Percentiles rank a stretch among this genome's conserved stretches.
Conservation (phyloP, 768 basidiomycete species). For the Lenzites betulinus region DNA sequence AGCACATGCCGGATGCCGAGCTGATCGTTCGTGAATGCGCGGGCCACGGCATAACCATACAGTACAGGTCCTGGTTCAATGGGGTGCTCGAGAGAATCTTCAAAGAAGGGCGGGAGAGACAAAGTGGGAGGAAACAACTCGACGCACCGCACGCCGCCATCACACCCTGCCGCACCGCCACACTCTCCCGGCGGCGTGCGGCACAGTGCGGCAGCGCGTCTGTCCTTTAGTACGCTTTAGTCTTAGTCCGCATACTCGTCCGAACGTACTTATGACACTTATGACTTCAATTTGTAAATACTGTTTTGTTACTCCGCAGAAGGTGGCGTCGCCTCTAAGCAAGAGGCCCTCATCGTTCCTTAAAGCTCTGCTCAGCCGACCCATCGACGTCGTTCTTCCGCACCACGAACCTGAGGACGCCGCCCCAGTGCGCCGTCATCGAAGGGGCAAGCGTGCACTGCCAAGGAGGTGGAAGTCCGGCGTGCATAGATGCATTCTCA, state of each 20-base stretch:
- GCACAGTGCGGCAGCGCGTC: too few species aligned
- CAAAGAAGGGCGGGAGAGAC: slow-evolving; percentile 46
- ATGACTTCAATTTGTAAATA: too few species aligned
- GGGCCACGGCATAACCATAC: slow-evolving; percentile 63
- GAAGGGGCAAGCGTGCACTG: slow-evolving; percentile 50
- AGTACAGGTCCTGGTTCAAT: slow-evolving; percentile 54
- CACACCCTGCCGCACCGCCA: too few species aligned
- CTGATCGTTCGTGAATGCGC: slow-evolving; percentile 56
- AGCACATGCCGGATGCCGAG: slow-evolving; percentile 58
- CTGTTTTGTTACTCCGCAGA: too few species aligned
- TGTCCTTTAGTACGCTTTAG: too few species aligned
- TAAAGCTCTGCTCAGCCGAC: slow-evolving; percentile 54
- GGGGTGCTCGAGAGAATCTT: slow-evolving; percentile 56
- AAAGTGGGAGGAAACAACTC: too few species aligned
- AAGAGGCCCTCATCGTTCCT: slow-evolving; percentile 71
- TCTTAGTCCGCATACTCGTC: too few species aligned
- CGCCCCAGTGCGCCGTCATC: slow-evolving; percentile 46
- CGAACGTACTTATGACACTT: too few species aligned
- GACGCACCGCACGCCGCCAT: too few species aligned
- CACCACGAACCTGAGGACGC: slow-evolving; percentile 22
- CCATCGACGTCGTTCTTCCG: slow-evolving; percentile 41
- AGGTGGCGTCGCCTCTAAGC: slow-evolving; percentile 74
- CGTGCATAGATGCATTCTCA: slow-evolving; percentile 23
- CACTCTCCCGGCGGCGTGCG: too few species aligned
- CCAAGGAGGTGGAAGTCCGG: slow-evolving; percentile 52